These are phyloP conservation scores for Epicoccum sorghinum DNA, from an alignment of 2,329 filamentous ascomycete genomes.

Conservation along the genomic window DNA sequence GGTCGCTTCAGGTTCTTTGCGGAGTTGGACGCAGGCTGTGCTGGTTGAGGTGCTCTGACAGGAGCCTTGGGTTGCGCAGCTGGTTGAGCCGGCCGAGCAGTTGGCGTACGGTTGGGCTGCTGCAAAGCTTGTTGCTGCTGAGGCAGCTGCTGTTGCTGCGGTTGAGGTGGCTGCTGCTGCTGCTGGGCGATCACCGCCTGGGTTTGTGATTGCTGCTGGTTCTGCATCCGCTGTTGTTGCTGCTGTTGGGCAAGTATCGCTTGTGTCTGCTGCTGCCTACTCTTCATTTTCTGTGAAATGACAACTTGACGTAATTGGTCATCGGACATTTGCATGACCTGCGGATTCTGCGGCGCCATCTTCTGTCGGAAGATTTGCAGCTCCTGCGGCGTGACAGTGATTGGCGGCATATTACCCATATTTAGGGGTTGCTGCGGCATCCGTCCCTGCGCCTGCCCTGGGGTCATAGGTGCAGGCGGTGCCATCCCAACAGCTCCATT, in stretches of 20 bases:
- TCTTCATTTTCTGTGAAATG: slow-evolving; percentile 30
- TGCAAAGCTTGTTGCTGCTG: slow-evolving; percentile 14
- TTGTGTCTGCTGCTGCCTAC: slow-evolving; percentile 27
- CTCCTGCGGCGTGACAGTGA: slow-evolving; percentile 49
- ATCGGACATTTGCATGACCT: slow-evolving; percentile 36
- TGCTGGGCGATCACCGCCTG: slow-evolving; percentile 21
- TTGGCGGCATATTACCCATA: slow-evolving; percentile 31
- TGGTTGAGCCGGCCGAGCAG: slow-evolving; percentile 6
- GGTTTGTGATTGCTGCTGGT: slow-evolving; percentile 17
- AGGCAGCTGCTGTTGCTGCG: slow-evolving; percentile 29
- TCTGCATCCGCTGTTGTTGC: slow-evolving; percentile 9
- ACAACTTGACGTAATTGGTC: slow-evolving; percentile 38
- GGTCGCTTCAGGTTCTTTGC: slow-evolving; percentile 42
- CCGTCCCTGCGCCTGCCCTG: slow-evolving; percentile 33
- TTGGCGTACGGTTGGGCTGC: slow-evolving; percentile 5
- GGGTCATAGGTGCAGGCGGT: slow-evolving; percentile 50
- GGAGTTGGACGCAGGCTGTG: slow-evolving; percentile 28
- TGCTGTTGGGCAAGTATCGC: slow-evolving; percentile 4
- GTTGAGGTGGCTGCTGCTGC: background rate
- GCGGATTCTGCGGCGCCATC: slow-evolving; percentile 27
- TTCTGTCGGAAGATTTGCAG: slow-evolving; percentile 47
- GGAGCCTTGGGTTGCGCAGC: slow-evolving; percentile 26
- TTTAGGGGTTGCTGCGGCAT: slow-evolving; percentile 37
- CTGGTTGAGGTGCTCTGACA: slow-evolving; percentile 23
- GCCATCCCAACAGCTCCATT: slow-evolving; percentile 34